Conservation (phyloP, 805 yeast genomes). For the Candida loeiensis region DNA sequence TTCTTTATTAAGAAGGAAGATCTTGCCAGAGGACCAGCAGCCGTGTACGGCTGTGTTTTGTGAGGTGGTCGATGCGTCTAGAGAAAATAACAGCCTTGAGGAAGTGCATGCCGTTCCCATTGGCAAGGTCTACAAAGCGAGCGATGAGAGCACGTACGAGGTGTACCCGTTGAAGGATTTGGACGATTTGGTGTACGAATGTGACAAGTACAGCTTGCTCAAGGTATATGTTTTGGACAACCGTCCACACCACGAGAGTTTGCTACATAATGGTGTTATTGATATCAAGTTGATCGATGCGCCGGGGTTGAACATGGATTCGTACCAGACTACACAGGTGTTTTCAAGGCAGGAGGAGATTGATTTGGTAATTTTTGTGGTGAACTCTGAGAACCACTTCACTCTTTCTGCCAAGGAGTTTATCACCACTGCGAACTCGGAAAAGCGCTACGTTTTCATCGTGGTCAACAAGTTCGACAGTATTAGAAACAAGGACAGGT, state of each 20-base stretch:
- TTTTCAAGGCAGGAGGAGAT: conserved; percentile 96
- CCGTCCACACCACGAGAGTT: conserved; percentile 62
- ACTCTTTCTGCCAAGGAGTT: conserved; percentile 94
- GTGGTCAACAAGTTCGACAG: conserved; percentile 91
- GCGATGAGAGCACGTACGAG: conserved; percentile 65
- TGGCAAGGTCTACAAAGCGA: conserved; percentile 46
- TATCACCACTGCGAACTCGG: conserved; percentile 84
- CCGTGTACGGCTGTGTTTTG: conserved; percentile 97
- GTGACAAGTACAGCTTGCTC: conserved; percentile 67
- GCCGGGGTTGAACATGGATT: conserved; percentile 92
- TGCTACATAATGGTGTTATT: conserved; percentile 83
- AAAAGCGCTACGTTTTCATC: conserved; percentile 86
- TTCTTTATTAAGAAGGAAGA: conserved; percentile 69
- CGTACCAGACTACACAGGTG: conserved; percentile 90
- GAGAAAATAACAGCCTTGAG: conserved; percentile 67
- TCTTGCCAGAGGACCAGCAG: conserved; percentile 94
- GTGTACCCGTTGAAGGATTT: conserved; percentile 52
- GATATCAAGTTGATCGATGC: conserved; percentile 94
- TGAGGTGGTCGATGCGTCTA: conserved; percentile 80
- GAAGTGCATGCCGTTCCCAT: conserved; percentile 89
- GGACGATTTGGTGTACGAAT: conserved; percentile 66
- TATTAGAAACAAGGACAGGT: conserved; percentile 75
- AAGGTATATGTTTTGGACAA: conserved; percentile 80
- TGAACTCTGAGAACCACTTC: conserved; percentile 92
- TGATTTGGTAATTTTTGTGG: conserved; percentile 93